A percentile compares a stretch with the other conserved stretches of the same genome.
phyloP scores from a whole-genome alignment of 352 stramenopile species.

The Globisporangium perplexum region DNA sequence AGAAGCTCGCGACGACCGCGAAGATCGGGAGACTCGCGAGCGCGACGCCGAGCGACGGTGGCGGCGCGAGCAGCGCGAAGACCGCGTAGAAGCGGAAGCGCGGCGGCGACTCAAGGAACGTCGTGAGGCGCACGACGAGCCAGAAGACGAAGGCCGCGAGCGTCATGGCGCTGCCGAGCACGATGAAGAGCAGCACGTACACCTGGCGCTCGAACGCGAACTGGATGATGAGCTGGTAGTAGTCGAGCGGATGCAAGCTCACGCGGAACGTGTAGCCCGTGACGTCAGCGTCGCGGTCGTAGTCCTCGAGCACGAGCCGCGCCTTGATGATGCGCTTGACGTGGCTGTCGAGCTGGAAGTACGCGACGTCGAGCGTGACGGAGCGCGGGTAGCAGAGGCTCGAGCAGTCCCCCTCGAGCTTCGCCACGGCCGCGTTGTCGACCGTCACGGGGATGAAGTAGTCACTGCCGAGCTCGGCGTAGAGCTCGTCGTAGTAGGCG shows the following conservation, averaged over 20 bases:
- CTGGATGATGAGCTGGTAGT: conserved; percentile 94
- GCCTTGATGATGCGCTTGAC: conserved; percentile 93
- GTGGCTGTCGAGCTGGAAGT: conserved; percentile 90
- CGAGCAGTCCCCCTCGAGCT: conserved; percentile 86
- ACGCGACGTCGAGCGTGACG: conserved; percentile 91
- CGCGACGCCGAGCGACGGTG: conserved; percentile 84
- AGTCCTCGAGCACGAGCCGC: conserved; percentile 88
- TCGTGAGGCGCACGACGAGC: conserved; percentile 88
- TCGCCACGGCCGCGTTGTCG: conserved; percentile 69
- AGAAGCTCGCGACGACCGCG: conserved; percentile 56
- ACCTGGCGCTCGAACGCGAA: conserved; percentile 94
- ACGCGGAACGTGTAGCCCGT: conserved; percentile 90
- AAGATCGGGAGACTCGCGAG: conserved; percentile 87
- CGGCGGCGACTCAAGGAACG: conserved; percentile 87
- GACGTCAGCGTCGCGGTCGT: conserved; percentile 87
- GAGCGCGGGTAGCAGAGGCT: conserved; percentile 89
- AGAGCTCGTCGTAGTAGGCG: conserved; percentile 62
- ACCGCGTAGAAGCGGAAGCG: conserved; percentile 90
- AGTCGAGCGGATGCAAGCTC: conserved; percentile 92
- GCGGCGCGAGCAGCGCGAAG: conserved; percentile 88
- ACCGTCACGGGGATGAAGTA: conserved; percentile 94
- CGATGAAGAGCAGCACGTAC: conserved; percentile 92
- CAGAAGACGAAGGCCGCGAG: conserved; percentile 84
- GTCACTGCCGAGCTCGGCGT: conserved; percentile 63
- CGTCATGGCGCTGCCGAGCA: conserved; percentile 87